phyloP scores from a whole-genome alignment of 768 basidiomycete species.

The Lentinula edodes region DNA sequence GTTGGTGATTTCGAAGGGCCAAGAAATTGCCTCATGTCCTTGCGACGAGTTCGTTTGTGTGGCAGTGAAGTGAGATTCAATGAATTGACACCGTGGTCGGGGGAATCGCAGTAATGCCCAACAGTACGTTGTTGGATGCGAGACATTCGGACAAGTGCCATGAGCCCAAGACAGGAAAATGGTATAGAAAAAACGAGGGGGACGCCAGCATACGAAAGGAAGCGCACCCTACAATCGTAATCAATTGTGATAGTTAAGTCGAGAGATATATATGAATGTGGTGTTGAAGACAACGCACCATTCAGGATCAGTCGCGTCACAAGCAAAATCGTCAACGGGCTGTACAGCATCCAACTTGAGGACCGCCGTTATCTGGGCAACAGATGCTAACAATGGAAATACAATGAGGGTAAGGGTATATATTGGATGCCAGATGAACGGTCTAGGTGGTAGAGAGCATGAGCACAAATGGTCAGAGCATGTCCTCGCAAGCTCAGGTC shows the following conservation, averaged over 20 bases:
- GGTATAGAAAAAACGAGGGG: conserved; percentile 49
- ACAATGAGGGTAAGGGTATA: conserved; percentile 40
- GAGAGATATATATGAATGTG: background rate
- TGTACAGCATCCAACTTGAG: conserved; percentile 38
- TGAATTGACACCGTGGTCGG: background rate
- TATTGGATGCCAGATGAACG: conserved; percentile 41
- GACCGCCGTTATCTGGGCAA: conserved; percentile 36
- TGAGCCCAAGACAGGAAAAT: conserved; percentile 42
- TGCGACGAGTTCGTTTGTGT: conserved; percentile 10
- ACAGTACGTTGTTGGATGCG: conserved; percentile 22
- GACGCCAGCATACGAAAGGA: conserved; percentile 57
- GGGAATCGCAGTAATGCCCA: background rate
- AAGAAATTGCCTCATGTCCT: conserved; percentile 3
- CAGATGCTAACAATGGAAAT: conserved; percentile 43
- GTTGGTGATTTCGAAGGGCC: background rate
- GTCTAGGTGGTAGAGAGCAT: conserved; percentile 22
- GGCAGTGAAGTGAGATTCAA: conserved; percentile 11
- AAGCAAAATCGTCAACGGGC: conserved; percentile 48
- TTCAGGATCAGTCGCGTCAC: conserved; percentile 51
- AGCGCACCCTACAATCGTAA: conserved; percentile 43
- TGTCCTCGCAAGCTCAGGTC: conserved; percentile 15
- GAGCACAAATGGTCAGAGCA: background rate
- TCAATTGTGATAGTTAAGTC: conserved; percentile 5
- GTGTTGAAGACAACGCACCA: conserved; percentile 37
- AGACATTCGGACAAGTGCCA: conserved; percentile 30